Percentiles rank a stretch among this genome's conserved stretches.
These are phyloP conservation scores for Clitopilus passeckerianus DNA, from an alignment of 768 basidiomycete genomes.

Conservation along the genomic window DNA sequence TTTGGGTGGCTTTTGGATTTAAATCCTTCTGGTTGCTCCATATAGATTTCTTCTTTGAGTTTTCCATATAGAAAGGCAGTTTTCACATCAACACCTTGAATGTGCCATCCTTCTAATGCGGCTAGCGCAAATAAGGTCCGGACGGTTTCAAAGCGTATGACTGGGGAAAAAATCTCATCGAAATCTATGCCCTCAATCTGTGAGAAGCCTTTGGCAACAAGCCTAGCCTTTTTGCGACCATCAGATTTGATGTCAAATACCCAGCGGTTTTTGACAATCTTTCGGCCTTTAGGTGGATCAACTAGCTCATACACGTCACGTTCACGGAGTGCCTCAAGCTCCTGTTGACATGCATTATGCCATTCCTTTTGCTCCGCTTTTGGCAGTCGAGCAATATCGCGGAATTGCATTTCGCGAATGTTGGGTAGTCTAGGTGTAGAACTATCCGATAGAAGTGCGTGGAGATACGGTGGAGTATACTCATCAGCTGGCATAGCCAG, in stretches of 20 bases:
- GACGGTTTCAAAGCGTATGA: background rate
- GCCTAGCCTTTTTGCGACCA: slow-evolving; percentile 9
- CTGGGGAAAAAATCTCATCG: background rate
- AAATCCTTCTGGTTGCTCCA: slow-evolving; percentile 2
- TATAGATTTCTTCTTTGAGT: slow-evolving; percentile 2
- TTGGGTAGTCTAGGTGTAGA: background rate
- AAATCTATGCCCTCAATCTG: slow-evolving; percentile 2
- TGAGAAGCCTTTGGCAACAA: slow-evolving; percentile 13
- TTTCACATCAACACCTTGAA: background rate
- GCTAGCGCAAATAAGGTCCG: background rate
- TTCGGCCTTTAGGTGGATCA: slow-evolving; percentile 7
- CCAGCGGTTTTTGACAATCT: slow-evolving; percentile 12
- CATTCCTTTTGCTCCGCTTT: background rate
- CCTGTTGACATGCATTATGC: background rate
- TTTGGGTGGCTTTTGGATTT: background rate
- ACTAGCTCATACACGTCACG: slow-evolving; percentile 1
- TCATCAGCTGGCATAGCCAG: background rate
- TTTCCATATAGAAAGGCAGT: slow-evolving; percentile 1
- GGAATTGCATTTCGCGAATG: background rate
- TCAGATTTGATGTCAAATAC: slow-evolving; percentile 14
- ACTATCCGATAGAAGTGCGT: too few relatives aligned
- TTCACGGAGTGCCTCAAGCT: background rate
- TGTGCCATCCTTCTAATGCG: background rate
- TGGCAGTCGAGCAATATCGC: slow-evolving; percentile 3
- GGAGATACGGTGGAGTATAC: too few relatives aligned